These are phyloP conservation scores for Angophora floribunda DNA, from an alignment of 345 rosid species.

Conservation along the genomic window DNA sequence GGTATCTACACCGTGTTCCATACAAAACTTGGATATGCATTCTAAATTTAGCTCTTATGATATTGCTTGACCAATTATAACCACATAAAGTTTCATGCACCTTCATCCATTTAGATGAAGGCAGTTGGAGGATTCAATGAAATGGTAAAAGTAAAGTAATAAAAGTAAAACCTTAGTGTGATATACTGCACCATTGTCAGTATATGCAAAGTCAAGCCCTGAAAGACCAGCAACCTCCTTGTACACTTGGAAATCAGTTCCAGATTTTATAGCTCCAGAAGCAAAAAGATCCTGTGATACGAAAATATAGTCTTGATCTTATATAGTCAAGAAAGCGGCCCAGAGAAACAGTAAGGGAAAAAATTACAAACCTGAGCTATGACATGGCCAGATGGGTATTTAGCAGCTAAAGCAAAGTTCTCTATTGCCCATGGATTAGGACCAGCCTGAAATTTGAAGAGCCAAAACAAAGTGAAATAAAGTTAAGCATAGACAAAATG, in stretches of 20 bases:
- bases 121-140: background rate
- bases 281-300: conserved; percentile 75
- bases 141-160: background rate
- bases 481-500: background rate
- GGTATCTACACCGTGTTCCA: background rate
- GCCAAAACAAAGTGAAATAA: background rate
- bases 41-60: background rate
- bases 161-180: conserved; percentile 71
- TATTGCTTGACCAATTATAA: background rate
- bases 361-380: conserved; percentile 54
- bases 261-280: conserved; percentile 68
- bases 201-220: conserved; percentile 90
- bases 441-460: conserved; percentile 55
- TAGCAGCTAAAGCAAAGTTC: conserved; percentile 71
- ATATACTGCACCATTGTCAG: conserved; percentile 79
- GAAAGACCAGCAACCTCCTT: conserved; percentile 87
- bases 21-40: background rate
- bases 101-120: background rate
- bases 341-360: background rate
- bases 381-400: conserved; percentile 78
- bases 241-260: conserved; percentile 95
- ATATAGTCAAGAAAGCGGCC: background rate
- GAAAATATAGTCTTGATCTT: background rate
- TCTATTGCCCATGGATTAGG: conserved; percentile 89
- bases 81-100: background rate